These are phyloP conservation scores for Kurtzmaniella quercitrusa DNA, from an alignment of 1,139 yeast species.

Conservation along the genomic window DNA sequence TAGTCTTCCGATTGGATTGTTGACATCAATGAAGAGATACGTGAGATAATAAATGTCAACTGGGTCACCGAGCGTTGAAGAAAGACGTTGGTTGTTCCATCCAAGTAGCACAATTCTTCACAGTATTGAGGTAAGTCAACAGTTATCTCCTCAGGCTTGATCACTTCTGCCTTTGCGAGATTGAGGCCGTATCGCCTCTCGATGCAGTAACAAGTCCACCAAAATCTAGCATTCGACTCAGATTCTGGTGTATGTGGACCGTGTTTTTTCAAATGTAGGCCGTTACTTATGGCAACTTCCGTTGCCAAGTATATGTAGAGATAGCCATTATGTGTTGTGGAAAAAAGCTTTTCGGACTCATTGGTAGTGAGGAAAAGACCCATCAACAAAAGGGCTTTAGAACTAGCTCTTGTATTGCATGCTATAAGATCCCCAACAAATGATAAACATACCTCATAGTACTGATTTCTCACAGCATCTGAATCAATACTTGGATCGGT, in stretches of 20 bases:
- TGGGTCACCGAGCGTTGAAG: conserved; percentile 14
- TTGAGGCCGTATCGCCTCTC: conserved; percentile 16
- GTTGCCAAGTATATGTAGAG: conserved; percentile 14
- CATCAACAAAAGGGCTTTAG: conserved; percentile 13
- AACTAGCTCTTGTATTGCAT: conserved; percentile 14
- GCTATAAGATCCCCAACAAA: conserved; percentile 16
- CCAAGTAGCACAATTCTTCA: conserved; percentile 10
- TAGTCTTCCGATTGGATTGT: conserved; percentile 8
- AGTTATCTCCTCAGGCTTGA: conserved; percentile 12
- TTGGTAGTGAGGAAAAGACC: conserved; percentile 18
- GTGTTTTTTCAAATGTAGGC: conserved; percentile 11
- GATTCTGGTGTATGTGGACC: conserved; percentile 8
- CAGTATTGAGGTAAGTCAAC: conserved; percentile 12
- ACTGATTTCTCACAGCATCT: conserved; percentile 7
- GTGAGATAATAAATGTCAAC: conserved; percentile 13
- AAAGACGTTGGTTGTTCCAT: conserved; percentile 14
- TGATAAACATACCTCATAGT: conserved; percentile 14
- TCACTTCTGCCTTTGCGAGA: conserved; percentile 13
- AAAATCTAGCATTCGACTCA: conserved; percentile 13
- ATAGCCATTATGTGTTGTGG: conserved; percentile 15
- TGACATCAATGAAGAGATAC: conserved; percentile 13
- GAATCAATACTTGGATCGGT: conserved; percentile 13
- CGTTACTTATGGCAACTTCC: conserved; percentile 15
- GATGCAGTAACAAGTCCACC: conserved; percentile 19
- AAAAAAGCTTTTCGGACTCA: conserved; percentile 12